These are phyloP conservation scores for Aspergillus sp. DNA, from an alignment of 2,329 filamentous ascomycete genomes.

Conservation along the genomic window DNA sequence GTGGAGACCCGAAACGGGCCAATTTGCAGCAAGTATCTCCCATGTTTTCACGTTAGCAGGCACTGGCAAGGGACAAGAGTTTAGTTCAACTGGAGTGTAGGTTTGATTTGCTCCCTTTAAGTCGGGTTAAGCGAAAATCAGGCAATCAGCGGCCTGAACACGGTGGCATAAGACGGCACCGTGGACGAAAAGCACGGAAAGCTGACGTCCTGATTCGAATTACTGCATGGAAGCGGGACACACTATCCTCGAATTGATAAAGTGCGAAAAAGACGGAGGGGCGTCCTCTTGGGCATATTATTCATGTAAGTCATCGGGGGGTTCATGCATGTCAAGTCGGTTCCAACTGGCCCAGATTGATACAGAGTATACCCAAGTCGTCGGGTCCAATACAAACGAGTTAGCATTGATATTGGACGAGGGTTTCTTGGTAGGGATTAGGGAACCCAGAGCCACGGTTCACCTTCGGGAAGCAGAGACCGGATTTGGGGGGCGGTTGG, in stretches of 20 bases:
- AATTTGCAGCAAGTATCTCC: neutral
- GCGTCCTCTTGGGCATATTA: neutral
- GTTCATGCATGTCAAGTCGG: constrained; percentile 23
- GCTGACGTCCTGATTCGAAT: constrained; percentile 1
- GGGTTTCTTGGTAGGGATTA: constrained; percentile 17
- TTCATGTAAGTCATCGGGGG: constrained; percentile 15
- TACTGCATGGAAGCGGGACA: constrained; percentile 5
- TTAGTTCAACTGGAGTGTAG: neutral
- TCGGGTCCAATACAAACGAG: constrained; percentile 23
- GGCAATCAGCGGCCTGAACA: neutral
- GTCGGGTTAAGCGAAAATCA: neutral
- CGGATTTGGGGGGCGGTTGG: constrained; percentile 20
- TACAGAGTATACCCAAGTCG: constrained; percentile 22
- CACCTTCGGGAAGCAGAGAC: constrained; percentile 26
- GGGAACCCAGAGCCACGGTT: constrained; percentile 38
- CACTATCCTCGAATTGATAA: constrained; percentile 6
- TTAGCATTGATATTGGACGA: constrained; percentile 5
- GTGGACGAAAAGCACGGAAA: neutral
- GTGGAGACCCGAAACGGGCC: constrained; percentile 13
- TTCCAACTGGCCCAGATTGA: constrained; percentile 11
- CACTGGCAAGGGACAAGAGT: neutral
- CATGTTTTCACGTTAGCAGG: neutral
- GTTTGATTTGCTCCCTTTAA: constrained; percentile 1
- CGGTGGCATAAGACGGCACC: neutral
- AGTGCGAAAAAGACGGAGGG: neutral